These are phyloP conservation scores for Polytrichum formosum DNA, from an alignment of 225 moss, liverwort and hornwort species.

Conservation along the genomic window DNA sequence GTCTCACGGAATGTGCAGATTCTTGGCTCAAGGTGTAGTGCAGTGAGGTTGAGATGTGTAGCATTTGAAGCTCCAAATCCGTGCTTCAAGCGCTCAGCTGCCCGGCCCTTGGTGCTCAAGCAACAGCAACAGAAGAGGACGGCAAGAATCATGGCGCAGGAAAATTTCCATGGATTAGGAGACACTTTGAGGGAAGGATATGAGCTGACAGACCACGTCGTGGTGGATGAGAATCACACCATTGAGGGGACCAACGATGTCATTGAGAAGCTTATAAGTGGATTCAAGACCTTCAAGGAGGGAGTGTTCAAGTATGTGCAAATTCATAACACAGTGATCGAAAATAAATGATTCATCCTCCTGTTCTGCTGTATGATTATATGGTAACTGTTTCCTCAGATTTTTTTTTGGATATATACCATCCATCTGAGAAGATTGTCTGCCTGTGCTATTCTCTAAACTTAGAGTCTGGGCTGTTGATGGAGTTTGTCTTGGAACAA, in stretches of 20 bases:
- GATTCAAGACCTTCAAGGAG: constrained; percentile 58
- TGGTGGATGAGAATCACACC: constrained; percentile 35
- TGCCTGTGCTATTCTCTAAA: background rate
- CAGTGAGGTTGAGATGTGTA: constrained; percentile 3
- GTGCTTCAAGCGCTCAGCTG: background rate
- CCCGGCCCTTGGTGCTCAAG: background rate
- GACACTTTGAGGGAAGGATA: constrained; percentile 40
- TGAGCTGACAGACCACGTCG: constrained; percentile 46
- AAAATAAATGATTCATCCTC: background rate
- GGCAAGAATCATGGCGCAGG: constrained; percentile 10
- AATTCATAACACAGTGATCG: too few relatives aligned
- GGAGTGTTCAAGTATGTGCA: constrained; percentile 51
- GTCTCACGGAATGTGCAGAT: background rate
- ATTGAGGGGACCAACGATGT: constrained; percentile 38
- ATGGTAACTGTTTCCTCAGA: background rate
- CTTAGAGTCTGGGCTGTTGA: background rate
- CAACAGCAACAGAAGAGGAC: background rate
- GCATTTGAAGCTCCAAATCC: background rate
- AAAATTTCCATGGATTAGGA: constrained; percentile 33
- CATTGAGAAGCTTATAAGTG: constrained; percentile 46
- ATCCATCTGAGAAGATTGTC: background rate
- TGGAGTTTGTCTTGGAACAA: background rate
- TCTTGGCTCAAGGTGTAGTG: background rate
- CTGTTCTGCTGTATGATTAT: background rate
- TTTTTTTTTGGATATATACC: background rate